Base-by-base conservation (phyloP, 1,139 yeast species). In the Scheffersomyces parashehatae region DNA sequence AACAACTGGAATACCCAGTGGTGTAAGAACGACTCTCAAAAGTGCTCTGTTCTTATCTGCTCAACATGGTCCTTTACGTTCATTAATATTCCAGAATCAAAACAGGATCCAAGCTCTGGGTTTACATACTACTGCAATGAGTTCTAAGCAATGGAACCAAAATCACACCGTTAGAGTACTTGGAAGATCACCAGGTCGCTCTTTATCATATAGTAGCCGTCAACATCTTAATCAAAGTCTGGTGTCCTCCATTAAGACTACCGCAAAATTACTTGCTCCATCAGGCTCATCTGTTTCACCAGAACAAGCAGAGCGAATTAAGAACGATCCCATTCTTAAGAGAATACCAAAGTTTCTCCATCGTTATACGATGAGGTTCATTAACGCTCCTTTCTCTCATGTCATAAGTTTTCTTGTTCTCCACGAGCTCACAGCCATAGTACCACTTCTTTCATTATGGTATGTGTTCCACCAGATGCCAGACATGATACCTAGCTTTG, bases 401-500 rank as follows among this genome's bases (percentile, higher is more conserved):
- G 73, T 85, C n/a, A 75, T 87, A 0, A 76, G 96, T 3, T 88
- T 91, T 55, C 62, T 88, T 9, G 65, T 90, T 2, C 70, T 91
- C n/a, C 98, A 91, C 58, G 97, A 91, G 60, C 54, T 88, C 36
- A 79, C 96, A 0, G 97, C 97, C 1, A 75, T 91, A 4, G 77
- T 83, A 5, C 97, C 97, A 1, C 73, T 91, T 40, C 68, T 88
- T 29, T 82, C 83, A 0, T 59, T 90, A 2, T 89, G 97, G 96
- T 87, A 82, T 56, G 51, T 76, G 1, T 79, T 88, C 52, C 87
- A 88, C 62, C 74, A 82, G 47, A 72, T 67, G 45, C 67, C 68
- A n/a, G 53, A 63, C 40, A 51, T 61, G 44, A 51, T 70, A 1
- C 75, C 77, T 2, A 14, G 24, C n/a, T 60, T 84, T 16, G 86